A percentile compares a stretch with the other conserved stretches of the same genome.
Evolutionary conservation across 2,329 filamentous ascomycete genomes (phyloP).

Genomic region (Aspergillus texensis): DNA sequence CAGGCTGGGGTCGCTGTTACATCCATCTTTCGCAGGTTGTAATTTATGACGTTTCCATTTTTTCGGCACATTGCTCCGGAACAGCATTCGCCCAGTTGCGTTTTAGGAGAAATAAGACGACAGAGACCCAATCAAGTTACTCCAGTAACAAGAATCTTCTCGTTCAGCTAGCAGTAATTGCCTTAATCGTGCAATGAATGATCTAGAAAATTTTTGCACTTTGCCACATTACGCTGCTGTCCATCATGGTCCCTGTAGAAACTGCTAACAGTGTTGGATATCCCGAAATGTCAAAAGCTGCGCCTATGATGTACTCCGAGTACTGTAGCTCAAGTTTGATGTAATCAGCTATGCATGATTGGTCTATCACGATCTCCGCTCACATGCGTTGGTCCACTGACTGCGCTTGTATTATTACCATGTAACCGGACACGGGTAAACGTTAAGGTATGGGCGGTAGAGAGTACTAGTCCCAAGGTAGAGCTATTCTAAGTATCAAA

Average conservation of each 20-base stretch:
- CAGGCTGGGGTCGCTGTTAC: conserved; percentile 21
- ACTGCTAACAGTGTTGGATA: neutral
- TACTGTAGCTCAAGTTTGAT: conserved; percentile 8
- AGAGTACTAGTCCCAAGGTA: neutral
- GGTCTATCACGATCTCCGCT: conserved; percentile 17
- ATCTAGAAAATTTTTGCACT: neutral
- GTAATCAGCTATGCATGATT: conserved; percentile 27
- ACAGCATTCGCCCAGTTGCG: conserved; percentile 23
- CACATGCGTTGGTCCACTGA: conserved; percentile 23
- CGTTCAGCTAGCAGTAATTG: neutral
- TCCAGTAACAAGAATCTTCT: neutral
- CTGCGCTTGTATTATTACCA: conserved; percentile 5
- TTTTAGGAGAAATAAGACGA: conserved; percentile 24
- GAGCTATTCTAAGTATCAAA: neutral
- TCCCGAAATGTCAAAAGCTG: neutral
- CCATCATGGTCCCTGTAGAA: neutral
- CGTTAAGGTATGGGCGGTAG: neutral
- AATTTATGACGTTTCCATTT: conserved; percentile 36
- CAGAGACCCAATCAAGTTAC: conserved; percentile 4
- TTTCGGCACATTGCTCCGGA: conserved; percentile 30
- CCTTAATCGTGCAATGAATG: neutral
- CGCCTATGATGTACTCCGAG: conserved; percentile 17
- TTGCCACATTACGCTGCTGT: conserved; percentile 2
- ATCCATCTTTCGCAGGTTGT: conserved; percentile 19
- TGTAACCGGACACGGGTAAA: conserved; percentile 6